These are phyloP conservation scores for Exophiala aquamarina DNA, from an alignment of 2,329 filamentous ascomycete species.

Conservation along the genomic window DNA sequence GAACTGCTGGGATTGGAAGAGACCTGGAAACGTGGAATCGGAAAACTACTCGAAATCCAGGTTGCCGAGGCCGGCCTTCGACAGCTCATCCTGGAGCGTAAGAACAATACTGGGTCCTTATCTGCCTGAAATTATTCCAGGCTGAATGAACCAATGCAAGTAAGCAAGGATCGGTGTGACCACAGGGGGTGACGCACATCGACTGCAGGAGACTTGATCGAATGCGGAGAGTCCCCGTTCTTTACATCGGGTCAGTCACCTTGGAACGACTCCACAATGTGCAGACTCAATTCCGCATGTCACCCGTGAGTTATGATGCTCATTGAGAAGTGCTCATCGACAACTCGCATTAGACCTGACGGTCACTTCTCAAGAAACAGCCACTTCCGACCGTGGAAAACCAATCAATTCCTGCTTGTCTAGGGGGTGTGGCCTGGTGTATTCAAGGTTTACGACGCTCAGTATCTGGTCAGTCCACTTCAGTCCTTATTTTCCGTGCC, in stretches of 20 bases:
- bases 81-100: constrained; percentile 63
- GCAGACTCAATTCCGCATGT: too few relatives aligned
- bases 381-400: too few relatives aligned
- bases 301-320: too few relatives aligned
- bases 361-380: too few relatives aligned
- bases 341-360: too few relatives aligned
- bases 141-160: background rate
- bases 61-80: constrained; percentile 74
- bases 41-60: constrained; percentile 80
- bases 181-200: constrained; percentile 1
- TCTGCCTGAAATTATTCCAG: background rate
- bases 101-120: constrained; percentile 5
- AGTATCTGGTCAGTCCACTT: too few relatives aligned
- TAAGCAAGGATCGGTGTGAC: constrained; percentile 7
- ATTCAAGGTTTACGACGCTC: too few relatives aligned
- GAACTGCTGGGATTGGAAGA: constrained; percentile 75
- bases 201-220: constrained; percentile 5
- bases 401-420: too few relatives aligned
- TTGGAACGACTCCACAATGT: constrained; percentile 1
- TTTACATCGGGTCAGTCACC: constrained; percentile 12
- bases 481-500: too few relatives aligned
- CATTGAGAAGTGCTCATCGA: too few relatives aligned
- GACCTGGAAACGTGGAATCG: constrained; percentile 76
- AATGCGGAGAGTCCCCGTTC: constrained; percentile 17
- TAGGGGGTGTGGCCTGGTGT: too few relatives aligned